Evolutionary conservation across 2,329 filamentous ascomycete species (phyloP).

Genomic region (Aschersonia sp.): DNA sequence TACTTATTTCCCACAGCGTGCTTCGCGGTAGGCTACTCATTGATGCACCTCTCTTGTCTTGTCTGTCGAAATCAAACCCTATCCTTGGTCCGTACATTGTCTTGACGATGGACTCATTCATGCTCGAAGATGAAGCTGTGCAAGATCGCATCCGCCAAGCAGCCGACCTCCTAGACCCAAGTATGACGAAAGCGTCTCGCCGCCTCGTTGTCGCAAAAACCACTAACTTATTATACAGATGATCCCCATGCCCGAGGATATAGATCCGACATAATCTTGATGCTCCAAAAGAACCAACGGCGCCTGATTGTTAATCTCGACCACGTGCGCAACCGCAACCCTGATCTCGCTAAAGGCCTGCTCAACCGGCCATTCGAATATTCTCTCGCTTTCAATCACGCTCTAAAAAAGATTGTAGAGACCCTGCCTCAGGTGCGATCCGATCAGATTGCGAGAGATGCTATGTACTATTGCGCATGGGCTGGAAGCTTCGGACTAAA

Average conservation of each 20-base stretch:
- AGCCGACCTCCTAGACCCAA: constrained; percentile 87
- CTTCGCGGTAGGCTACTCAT: no score
- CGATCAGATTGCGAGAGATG: constrained; percentile 63
- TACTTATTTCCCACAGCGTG: no score
- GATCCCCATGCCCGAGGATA: constrained; percentile 55
- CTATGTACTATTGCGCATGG: constrained; percentile 92
- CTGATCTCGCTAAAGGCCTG: constrained; percentile 64
- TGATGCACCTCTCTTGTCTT: no score
- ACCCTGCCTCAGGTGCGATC: constrained; percentile 62
- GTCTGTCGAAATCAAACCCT: background rate
- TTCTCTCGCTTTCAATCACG: constrained; percentile 74
- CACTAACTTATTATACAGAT: constrained; percentile 16
- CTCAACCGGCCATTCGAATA: constrained; percentile 82
- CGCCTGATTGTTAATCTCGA: constrained; percentile 66
- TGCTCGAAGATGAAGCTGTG: constrained; percentile 73
- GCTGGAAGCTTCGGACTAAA: constrained; percentile 91
- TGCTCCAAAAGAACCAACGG: constrained; percentile 54
- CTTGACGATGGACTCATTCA: constrained; percentile 50
- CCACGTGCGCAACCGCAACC: constrained; percentile 77
- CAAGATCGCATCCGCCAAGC: constrained; percentile 73
- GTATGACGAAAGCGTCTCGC: constrained; percentile 33
- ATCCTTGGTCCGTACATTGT: background rate
- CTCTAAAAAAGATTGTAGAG: constrained; percentile 76
- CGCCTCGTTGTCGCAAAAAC: background rate
- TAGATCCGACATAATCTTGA: constrained; percentile 71